Base-by-base conservation (phyloP, 768 basidiomycete genomes). In the Cytidiella melzeri region DNA sequence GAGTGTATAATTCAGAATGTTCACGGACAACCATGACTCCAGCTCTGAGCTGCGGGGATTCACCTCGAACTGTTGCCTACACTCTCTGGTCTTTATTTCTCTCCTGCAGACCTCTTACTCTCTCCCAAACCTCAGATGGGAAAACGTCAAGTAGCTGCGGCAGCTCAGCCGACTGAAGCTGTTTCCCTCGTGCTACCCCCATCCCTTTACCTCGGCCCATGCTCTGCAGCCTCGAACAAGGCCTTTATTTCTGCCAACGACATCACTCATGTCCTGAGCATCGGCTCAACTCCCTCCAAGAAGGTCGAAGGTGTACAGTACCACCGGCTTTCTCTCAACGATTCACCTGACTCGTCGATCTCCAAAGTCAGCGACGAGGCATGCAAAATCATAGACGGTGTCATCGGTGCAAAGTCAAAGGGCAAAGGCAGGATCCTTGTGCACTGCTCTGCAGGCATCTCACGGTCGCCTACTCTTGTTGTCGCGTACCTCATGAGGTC, bases 381-480 rank as follows among this genome's bases (percentile, higher is more conserved):
- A 41, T 43, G 53, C 10, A 56, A 64, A n/a, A 43, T 56, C 1
- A 70, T 71, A 10, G 52, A 50, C 40, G 46, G 55, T 5, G 60
- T 69, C 24, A 71, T 71, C 53, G 50, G 51, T 26, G 11, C 23
- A 63, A 15, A 63, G 59, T 18, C 13, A 7, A 15, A 15, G 9
- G 30, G 30, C 9, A 34, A 26, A 5, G 68, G 69, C 30, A 64
- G 54, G 46, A 67, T 75, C 28, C 62, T 76, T 5, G 67, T 75
- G 9, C 30, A 34, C 30, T 34, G 30, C 15, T 34, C 63, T 1
- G 74, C 72, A 1, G 74, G 64, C 11, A 66, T 75, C 6, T 75
- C 72, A 3, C 70, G 74, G n/a, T 73, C 72, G 7, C 75, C 73
- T 1, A 69, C 62, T 7, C 51, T 76, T 36, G 64, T 74, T 42